These are phyloP conservation scores for Ogataea wickerhamii DNA, from an alignment of 805 yeast genomes.

Conservation along the genomic window DNA sequence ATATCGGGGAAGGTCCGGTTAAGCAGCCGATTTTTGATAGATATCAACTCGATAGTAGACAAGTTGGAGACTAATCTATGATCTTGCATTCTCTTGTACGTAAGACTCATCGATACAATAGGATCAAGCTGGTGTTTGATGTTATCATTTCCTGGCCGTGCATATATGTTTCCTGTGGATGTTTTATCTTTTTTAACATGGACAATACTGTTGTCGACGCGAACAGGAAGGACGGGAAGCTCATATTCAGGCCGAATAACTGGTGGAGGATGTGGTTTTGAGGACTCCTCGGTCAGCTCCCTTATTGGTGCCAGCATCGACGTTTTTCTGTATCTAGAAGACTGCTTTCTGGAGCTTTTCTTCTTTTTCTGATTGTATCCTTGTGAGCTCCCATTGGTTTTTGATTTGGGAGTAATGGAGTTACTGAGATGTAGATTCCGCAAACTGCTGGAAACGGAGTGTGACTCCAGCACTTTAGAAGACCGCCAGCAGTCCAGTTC, in stretches of 20 bases:
- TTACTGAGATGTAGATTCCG: not conserved
- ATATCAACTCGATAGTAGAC: slow-evolving; percentile 19
- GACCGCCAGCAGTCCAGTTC: slow-evolving; percentile 12
- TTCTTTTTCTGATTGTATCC: not conserved
- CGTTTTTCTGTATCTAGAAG: not conserved
- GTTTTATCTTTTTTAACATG: not conserved
- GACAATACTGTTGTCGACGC: not conserved
- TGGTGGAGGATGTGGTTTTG: not conserved
- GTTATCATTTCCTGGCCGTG: not conserved
- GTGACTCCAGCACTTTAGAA: slow-evolving; percentile 4
- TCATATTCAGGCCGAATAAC: not conserved
- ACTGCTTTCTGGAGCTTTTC: slow-evolving; percentile 1
- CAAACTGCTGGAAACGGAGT: not conserved
- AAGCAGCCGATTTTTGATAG: slow-evolving; percentile 16
- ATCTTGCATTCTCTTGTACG: slow-evolving; percentile 14
- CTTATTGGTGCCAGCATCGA: not conserved
- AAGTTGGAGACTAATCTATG: slow-evolving; percentile 10
- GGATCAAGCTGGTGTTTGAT: not conserved
- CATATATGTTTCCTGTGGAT: not conserved
- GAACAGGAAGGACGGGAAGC: not conserved
- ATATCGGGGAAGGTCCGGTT: slow-evolving; percentile 16
- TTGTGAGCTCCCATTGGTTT: not conserved
- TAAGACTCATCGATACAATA: slow-evolving; percentile 11
- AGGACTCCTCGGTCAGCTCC: not conserved
- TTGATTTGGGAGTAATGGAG: not conserved